These are phyloP conservation scores for Penicillium egyptiacum DNA, from an alignment of 495 filamentous ascomycete species.

Conservation along the genomic window DNA sequence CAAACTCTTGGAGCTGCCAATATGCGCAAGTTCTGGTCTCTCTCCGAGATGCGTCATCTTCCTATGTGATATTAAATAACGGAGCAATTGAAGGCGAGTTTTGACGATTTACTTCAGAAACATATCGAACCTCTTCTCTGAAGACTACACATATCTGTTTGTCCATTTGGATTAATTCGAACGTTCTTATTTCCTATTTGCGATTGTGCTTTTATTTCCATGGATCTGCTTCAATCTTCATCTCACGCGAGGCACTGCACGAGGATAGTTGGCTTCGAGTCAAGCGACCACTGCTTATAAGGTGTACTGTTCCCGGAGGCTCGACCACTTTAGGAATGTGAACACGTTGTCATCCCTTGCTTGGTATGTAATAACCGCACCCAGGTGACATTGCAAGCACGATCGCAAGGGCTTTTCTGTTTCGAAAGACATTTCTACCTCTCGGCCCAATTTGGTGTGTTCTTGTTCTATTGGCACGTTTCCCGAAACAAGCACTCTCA, in stretches of 20 bases:
- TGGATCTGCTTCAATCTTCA: not conserved
- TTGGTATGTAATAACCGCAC: slow-evolving; percentile 12
- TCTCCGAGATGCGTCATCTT: slow-evolving; percentile 71
- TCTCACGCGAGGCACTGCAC: not conserved
- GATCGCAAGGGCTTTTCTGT: not conserved
- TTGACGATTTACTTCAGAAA: not conserved
- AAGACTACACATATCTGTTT: not conserved
- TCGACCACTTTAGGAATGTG: slow-evolving; percentile 15
- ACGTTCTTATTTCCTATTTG: not conserved
- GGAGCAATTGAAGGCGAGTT: not conserved
- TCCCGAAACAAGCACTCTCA: not conserved
- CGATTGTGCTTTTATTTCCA: not conserved
- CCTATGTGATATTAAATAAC: slow-evolving; percentile 54
- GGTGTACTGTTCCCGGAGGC: slow-evolving; percentile 7
- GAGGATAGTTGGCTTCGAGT: not conserved
- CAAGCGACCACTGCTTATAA: not conserved
- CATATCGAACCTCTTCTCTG: not conserved
- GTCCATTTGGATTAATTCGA: not conserved
- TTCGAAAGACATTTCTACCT: not conserved
- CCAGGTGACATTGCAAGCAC: not conserved
- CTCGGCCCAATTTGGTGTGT: not conserved
- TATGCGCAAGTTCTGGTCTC: slow-evolving; percentile 81
- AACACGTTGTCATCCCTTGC: slow-evolving; percentile 5
- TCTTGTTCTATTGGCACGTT: not conserved
- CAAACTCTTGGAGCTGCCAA: slow-evolving; percentile 71